Evolutionary conservation across 2,329 filamentous ascomycete genomes (phyloP), one percentile per base, ranked within the genome.

Genomic region (Neofusicoccum laricinum): DNA sequence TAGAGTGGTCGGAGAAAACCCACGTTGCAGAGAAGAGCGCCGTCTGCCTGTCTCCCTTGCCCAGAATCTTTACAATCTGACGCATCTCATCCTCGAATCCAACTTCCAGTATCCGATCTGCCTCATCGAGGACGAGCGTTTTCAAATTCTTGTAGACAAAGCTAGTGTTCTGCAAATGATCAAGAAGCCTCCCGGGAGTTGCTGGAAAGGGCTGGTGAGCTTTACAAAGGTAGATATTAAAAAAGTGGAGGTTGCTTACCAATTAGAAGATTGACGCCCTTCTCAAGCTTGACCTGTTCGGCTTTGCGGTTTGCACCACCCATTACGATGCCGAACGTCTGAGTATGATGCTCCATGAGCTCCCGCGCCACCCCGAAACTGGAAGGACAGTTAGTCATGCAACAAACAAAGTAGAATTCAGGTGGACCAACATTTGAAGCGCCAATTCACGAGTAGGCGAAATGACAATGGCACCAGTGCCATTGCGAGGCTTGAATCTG

Each of bases 51-150:
- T 93, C 88, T 65, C 96, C 89, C 69, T 15, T n/a, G 40, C 40
- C 48, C 19, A 64, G 41, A 7, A 48, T 59, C 40, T 93, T 93
- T 77, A 97, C 88, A 70, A 97, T 96, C 77, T 96, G 90, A 68
- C 91, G 85, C 90, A 99, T 97, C 80, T 99, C 95, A 73, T 98
- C 95, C 78, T 99, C 95, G 83, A 99, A 99, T 71, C 95, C 94
- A 67, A 97, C 92, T 80, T 99, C 95, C 49, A 99, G 82, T 67
- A 99, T 97, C 53, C 95, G 89, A 76, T 99, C 95, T 17, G 95
- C 95, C 80, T 99, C 95, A 72, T 99, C 95, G 69, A 98, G 97
- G 69, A 99, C 87, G 40, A 99, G 84, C 1, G 92, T 91, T 77
- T 93, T 93, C 71, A 97, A 80, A 78, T 97, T 97, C 84, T 96